Conservation (phyloP, 2,329 filamentous ascomycete species). For the Aspergillus sp. region DNA sequence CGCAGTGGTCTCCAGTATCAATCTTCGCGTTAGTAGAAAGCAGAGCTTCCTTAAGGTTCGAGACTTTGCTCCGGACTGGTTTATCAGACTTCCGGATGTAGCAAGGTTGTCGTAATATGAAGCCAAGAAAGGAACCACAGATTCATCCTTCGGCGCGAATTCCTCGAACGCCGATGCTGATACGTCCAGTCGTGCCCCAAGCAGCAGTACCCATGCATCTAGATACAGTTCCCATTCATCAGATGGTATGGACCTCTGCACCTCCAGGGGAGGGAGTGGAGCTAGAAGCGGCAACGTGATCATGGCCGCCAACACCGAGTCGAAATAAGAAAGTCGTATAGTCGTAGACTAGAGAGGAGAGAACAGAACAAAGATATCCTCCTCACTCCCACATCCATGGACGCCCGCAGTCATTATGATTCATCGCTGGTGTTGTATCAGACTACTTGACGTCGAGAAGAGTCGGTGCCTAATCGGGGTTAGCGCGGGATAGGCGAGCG, state of each 20-base stretch:
- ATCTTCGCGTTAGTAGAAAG: constrained; percentile 67
- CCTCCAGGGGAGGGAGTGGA: constrained; percentile 71
- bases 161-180: constrained; percentile 60
- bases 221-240: constrained; percentile 79
- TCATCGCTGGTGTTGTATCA: constrained; percentile 9
- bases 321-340: not conserved
- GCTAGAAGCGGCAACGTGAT: constrained; percentile 72
- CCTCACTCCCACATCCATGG: constrained; percentile 4
- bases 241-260: constrained; percentile 68
- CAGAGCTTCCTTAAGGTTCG: constrained; percentile 63
- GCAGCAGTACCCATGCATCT: constrained; percentile 74
- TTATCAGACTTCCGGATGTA: constrained; percentile 37
- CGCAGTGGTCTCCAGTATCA: constrained; percentile 54
- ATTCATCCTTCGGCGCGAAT: constrained; percentile 60
- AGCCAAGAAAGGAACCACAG: constrained; percentile 65
- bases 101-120: constrained; percentile 67
- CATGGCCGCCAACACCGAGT: constrained; percentile 34
- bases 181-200: constrained; percentile 67
- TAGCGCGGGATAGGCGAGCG: constrained; percentile 48
- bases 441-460: not conserved
- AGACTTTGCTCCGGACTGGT: constrained; percentile 42
- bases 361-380: not conserved
- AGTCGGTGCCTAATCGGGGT: constrained; percentile 29
- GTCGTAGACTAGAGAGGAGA: constrained; percentile 9
- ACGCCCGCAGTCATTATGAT: constrained; percentile 9